Evolutionary conservation across 768 basidiomycete genomes (phyloP), one percentile per base, ranked within the genome.

Genomic region (Mycena rebaudengoi): DNA sequence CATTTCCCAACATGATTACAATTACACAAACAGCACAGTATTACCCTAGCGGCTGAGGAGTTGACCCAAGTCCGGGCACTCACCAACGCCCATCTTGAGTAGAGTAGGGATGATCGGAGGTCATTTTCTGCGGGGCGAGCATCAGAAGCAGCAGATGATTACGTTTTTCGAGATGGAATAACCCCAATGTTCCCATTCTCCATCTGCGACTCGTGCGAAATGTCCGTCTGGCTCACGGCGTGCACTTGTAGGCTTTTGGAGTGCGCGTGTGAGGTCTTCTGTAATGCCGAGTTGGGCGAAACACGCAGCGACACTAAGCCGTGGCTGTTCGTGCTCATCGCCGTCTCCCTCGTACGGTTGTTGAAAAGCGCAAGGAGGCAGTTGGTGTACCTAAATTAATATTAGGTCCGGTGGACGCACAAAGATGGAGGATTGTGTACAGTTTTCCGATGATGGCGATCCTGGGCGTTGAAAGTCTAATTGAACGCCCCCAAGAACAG

Each of bases 291-390:
- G 45, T 39, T 48, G 35, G 29, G 21, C 7, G 45, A 40, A 21
- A 39, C 18, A 21, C 13, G 45, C 32, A 58, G 26, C 45, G 56
- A 48, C 45, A 37, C 18, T 45, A 58, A 13, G 32, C 45, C 56
- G 26, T 48, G 56, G 33, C 56, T 48, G 44, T 49, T 49, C 32
- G 13, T 13, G 43, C 55, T 57, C 45, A 30, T 58, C 46, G 48
- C 49, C 35, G 37, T 40, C 20, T 57, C 54, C 23, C 26, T 56
- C 46, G 40, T 41, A 32, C 65, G 65, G 50, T 62, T 67, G 45
- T 67, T 67, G 50, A 67, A 59, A 26, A 62, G 46, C 20, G 61
- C 65, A 32, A 67, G 50, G 48, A 67, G 60, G 46, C 60, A 67
- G 48, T 67, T 67, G 49, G 61, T 57, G 40, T 67, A 65, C 23